phyloP scores from a whole-genome alignment of 345 rosid species.

The Pistacia vera region DNA sequence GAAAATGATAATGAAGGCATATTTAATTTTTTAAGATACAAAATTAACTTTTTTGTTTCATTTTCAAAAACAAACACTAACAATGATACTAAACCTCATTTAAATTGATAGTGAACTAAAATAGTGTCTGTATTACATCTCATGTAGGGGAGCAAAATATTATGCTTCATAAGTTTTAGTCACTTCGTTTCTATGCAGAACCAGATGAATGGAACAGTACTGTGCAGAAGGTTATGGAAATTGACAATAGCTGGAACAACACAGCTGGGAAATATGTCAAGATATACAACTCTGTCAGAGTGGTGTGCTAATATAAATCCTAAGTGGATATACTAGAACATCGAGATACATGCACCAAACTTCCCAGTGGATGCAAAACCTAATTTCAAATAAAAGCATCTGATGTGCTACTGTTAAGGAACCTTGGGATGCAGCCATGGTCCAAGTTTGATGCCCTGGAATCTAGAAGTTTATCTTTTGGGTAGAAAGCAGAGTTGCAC shows the following conservation, averaged over 20 bases:
- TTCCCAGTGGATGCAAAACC: background rate
- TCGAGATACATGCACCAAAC: background rate
- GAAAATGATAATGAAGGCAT: too few species aligned
- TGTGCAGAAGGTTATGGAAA: slow-evolving; percentile 37
- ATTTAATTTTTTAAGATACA: too few species aligned
- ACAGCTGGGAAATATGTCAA: slow-evolving; percentile 51
- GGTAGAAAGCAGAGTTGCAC: background rate
- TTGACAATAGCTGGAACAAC: slow-evolving; percentile 59
- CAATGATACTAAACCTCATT: too few species aligned
- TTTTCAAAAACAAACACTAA: too few species aligned
- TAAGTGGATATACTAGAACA: background rate
- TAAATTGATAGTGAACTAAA: background rate
- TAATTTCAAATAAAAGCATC: background rate
- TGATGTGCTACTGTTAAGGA: background rate
- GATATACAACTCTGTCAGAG: slow-evolving; percentile 42
- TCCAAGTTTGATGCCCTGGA: background rate
- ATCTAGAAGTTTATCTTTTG: background rate
- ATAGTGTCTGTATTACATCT: background rate
- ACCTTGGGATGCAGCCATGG: background rate
- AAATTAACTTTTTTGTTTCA: too few species aligned
- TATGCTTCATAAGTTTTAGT: background rate
- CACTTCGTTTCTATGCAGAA: slow-evolving; percentile 30
- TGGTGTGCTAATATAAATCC: slow-evolving; percentile 10
- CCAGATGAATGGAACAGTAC: slow-evolving; percentile 43
- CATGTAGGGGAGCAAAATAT: background rate